Conservation (phyloP, 176 grass and related monocot genomes). For the Triticum timopheevii region DNA sequence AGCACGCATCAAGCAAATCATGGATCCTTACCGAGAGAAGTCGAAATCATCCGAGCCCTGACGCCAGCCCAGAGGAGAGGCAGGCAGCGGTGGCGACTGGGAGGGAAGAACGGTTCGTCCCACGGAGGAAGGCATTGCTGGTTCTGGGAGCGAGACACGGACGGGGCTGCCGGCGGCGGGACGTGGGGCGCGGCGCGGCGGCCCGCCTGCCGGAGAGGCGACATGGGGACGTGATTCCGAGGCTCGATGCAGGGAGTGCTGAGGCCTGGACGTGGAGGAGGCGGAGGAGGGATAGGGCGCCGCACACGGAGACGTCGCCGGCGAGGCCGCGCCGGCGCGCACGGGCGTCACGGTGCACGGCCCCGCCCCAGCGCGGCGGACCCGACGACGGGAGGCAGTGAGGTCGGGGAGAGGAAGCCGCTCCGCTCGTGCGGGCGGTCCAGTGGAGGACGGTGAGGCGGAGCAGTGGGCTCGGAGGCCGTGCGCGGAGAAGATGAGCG, state of each 20-base stretch:
- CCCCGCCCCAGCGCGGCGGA: too few species aligned
- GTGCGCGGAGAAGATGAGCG: too few species aligned
- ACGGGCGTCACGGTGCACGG: neutral
- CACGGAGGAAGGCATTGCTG: neutral
- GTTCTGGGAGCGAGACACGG: neutral
- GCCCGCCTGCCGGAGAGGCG: slow-evolving; percentile 1
- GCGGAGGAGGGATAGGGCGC: neutral
- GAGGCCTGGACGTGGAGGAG: neutral
- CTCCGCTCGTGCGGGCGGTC: neutral
- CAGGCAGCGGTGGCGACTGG: neutral
- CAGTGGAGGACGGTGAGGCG: too few species aligned
- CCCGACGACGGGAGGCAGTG: too few species aligned
- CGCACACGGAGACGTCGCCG: neutral
- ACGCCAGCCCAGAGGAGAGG: neutral
- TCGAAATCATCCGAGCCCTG: neutral
- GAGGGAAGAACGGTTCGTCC: neutral
- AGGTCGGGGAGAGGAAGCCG: neutral
- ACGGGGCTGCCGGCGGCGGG: neutral
- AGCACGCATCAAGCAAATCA: neutral
- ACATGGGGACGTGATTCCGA: neutral
- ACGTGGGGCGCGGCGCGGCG: neutral
- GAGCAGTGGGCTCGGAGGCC: too few species aligned
- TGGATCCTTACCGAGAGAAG: neutral
- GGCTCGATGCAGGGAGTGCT: neutral
- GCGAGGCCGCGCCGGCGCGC: neutral